Base-by-base conservation (phyloP, 169 alveolate genomes). In the Plasmodium cynomolgi region DNA sequence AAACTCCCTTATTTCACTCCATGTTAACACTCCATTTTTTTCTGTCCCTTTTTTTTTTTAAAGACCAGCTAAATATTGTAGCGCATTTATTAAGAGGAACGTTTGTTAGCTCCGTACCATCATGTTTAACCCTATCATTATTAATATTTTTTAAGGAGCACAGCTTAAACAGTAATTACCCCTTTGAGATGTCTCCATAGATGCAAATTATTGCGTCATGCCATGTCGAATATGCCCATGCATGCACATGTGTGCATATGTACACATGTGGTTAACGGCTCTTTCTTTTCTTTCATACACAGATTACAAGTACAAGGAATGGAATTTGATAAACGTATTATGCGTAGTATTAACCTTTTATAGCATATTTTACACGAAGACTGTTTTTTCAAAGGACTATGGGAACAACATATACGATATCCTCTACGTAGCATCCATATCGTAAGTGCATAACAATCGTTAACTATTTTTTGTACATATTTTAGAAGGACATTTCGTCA, bases 61-160 rank as follows among this genome's bases (percentile, higher is more conserved):
- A 33, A 85, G 93, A 85, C 93, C 93, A 85, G 74, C 44, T 85
- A 85, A 85, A 85, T 77, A 85, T 85, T 54, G 93, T 85, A 85
- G 93, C 93, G 13, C 93, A 85, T 33, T 56, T 85, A 75, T 31
- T 85, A 85, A 85, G 93, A 77, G 93, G 93, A 75, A 85, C 93
- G 80, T 85, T 85, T 85, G 93, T 85, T 85, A 85, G 93, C 85
- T 85, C 93, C 33, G 83, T 85, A 50, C 93, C 93, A 75, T 85
- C 93, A 74, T 85, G 93, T 58, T 50, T 85, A 50, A 85, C 93
- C 80, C 37, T 85, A 74, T 85, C 93, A 77, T 85, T 85, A 75
- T 85, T 85, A 68, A 85, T 85, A 54, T 75, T 85, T 74, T 85
- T 85, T 56, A 85, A 85, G 85, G 93, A 85, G 26, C 93, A 85